Evolutionary conservation across 2,329 filamentous ascomycete genomes (phyloP).

Genomic region (Parastagonospora avenae): DNA sequence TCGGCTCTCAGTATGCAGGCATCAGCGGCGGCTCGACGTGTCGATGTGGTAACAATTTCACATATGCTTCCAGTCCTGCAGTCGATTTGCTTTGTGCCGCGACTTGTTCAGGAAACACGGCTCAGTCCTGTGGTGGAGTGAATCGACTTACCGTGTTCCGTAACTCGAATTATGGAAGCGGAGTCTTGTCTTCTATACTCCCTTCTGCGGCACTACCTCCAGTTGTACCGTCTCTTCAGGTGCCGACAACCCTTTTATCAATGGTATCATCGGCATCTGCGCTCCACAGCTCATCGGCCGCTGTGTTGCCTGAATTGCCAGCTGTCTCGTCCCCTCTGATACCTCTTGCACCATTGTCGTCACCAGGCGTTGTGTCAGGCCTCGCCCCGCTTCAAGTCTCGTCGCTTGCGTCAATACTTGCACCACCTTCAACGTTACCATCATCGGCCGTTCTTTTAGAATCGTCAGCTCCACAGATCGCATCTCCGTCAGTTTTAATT

Average conservation of each 20-base stretch:
- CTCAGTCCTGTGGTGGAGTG: not conserved
- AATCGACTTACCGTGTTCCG: not conserved
- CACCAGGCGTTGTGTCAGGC: no score
- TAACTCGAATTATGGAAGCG: not conserved
- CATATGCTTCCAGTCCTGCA: not conserved
- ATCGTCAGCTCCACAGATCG: no score
- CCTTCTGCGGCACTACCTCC: not conserved
- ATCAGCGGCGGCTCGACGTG: not conserved
- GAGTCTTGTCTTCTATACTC: not conserved
- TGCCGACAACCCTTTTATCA: not conserved
- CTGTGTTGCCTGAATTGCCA: no score
- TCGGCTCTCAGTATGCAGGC: constrained; percentile 1
- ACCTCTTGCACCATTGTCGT: no score
- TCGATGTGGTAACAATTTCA: constrained; percentile 1
- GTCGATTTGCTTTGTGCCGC: not conserved
- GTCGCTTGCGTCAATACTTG: no score
- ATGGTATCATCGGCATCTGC: not conserved
- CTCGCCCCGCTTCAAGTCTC: no score
- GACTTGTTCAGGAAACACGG: not conserved
- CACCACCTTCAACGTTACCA: no score
- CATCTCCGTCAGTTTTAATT: no score
- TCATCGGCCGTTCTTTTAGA: no score
- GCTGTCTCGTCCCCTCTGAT: no score
- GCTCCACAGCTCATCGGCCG: not conserved
- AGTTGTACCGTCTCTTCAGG: not conserved